A percentile compares a stretch with the other conserved stretches of the same genome.
Evolutionary conservation across 345 rosid genomes (phyloP).

Genomic region (Gossypium bickii): DNA sequence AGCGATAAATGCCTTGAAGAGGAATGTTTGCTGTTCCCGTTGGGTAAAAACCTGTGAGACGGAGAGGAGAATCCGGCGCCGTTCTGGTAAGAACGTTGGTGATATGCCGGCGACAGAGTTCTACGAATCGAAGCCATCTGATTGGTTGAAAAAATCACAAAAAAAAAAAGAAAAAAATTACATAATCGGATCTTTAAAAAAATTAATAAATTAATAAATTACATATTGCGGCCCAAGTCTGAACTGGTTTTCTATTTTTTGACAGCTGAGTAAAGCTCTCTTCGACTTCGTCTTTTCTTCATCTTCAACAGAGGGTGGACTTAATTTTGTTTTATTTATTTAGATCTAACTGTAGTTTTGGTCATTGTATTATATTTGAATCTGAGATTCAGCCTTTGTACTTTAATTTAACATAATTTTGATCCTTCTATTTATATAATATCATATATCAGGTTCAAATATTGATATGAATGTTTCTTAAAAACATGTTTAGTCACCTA

Average conservation of each 20-base stretch:
- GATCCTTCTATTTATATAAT: too few relatives aligned
- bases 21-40: slow-evolving; percentile 33
- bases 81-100: slow-evolving; percentile 51
- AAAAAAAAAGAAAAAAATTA: not conserved
- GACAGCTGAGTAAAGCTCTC: not conserved
- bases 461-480: too few relatives aligned
- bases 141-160: not conserved
- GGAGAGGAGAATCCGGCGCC: slow-evolving; percentile 37
- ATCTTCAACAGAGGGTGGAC: not conserved
- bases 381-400: too few relatives aligned
- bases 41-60: slow-evolving; percentile 30
- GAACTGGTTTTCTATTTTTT: too few relatives aligned
- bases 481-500: too few relatives aligned
- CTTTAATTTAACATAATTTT: too few relatives aligned
- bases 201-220: too few relatives aligned
- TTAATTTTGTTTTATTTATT: too few relatives aligned
- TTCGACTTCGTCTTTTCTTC: not conserved
- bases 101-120: slow-evolving; percentile 72
- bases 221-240: not conserved
- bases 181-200: not conserved
- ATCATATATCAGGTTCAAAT: too few relatives aligned
- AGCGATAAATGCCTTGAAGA: slow-evolving; percentile 26
- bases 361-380: too few relatives aligned
- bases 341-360: too few relatives aligned
- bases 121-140: slow-evolving; percentile 80